Base-by-base conservation (phyloP, 108 stramenopile species). In the Cyclotella distinguenda region DNA sequence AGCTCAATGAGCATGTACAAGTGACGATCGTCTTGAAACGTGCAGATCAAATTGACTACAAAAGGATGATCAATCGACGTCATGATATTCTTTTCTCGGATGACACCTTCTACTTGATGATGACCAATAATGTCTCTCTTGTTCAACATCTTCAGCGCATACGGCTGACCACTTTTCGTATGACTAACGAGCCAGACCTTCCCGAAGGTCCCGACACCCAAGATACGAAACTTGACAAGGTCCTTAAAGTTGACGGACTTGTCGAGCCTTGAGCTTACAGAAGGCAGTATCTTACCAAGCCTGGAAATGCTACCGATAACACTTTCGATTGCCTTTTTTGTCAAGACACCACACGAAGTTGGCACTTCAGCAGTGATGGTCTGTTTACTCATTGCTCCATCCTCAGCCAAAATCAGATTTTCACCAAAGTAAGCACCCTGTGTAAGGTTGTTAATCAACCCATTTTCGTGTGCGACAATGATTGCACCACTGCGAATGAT, bases 141-240 rank as follows among this genome's bases (percentile, higher is more conserved):
- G 53, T 73, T 84, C 69, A 93, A 63, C 77, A 93, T 89, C 54
- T 97, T 97, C 44, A 97, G 82, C 30, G 96, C 96, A 43, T 93
- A 97, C 7, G 89, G 84, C 16, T 45, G 67, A 13, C 86, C 80
- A 4, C 86, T 80, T 55, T 74, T 80, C 70, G 85, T 91, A 81
- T 98, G 93, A 74, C 92, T 93, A 0, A 97, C 97, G 22, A 99
- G 86, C 95, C 95, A 96, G 3, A 99, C 99, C 54, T 96, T 94
- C 15, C 99, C 99, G 68, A 98, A 99, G 0, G 97, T 98, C 13
- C 99, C 99, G 16, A 96, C 96, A 52, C 99, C 99, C n/a, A 99
- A 68, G 61, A 95, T 96, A 51, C 90, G 74, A 65, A 95, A 83
- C 77, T 89, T 89, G 52, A 90, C 84, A 49, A 95, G 82, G 48